These are phyloP conservation scores for Pseudogymnoascus destructans DNA, from an alignment of 2,329 filamentous ascomycete genomes.

Conservation along the genomic window DNA sequence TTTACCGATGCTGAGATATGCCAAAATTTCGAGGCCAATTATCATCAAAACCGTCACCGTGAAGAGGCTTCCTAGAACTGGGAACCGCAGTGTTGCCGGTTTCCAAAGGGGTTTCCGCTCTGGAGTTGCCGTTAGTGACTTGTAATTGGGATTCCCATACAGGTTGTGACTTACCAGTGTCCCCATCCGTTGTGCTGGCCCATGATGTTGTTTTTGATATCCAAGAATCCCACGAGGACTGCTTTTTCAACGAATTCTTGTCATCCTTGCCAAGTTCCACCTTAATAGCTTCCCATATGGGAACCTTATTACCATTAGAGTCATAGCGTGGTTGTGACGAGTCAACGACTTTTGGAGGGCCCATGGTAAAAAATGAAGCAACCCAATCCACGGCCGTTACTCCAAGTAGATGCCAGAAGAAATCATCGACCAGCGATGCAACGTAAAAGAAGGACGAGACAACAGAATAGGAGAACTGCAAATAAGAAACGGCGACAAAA, in stretches of 20 bases:
- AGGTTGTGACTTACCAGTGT: neutral
- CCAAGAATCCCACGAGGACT: neutral
- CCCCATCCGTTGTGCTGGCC: neutral
- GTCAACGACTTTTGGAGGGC: neutral
- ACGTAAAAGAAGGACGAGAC: neutral
- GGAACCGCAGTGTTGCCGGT: conserved; percentile 26
- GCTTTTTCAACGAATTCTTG: neutral
- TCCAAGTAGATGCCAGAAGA: neutral
- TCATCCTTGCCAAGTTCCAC: conserved; percentile 2
- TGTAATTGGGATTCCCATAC: neutral
- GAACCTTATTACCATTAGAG: conserved; percentile 2
- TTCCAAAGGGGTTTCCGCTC: conserved; percentile 25
- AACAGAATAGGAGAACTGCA: neutral
- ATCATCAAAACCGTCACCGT: conserved; percentile 30
- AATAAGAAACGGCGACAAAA: neutral
- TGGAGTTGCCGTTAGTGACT: neutral
- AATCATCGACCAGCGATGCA: neutral
- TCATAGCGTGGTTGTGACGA: neutral
- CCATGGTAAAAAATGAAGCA: neutral
- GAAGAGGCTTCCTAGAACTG: conserved; percentile 29
- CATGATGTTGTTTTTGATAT: conserved; percentile 5
- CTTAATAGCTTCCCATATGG: neutral
- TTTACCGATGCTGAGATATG: conserved; percentile 19
- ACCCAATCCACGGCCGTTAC: neutral
- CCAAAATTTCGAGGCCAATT: conserved; percentile 32